These are phyloP conservation scores for Volvox carteri DNA, from an alignment of 163 green algal genomes.

Conservation along the genomic window DNA sequence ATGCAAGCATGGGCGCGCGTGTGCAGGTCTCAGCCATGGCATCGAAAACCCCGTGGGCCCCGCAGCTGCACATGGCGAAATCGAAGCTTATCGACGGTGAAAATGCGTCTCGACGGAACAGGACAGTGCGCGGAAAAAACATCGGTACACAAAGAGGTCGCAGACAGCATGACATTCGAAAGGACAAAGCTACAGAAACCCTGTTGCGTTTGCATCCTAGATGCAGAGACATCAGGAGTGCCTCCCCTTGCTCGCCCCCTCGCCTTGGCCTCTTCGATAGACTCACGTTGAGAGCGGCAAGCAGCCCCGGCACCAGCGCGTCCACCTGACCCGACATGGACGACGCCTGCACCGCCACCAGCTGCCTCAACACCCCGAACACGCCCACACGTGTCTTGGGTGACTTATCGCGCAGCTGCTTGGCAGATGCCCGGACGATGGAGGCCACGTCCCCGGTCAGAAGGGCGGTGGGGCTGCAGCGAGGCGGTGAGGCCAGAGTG, in stretches of 20 bases:
- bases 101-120: no score
- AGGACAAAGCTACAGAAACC: no score
- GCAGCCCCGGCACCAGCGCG: conserved; percentile 79
- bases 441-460: conserved; percentile 76
- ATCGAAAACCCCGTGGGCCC: no score
- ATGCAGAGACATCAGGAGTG: no score
- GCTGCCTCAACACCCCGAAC: conserved; percentile 82
- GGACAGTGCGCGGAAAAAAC: no score
- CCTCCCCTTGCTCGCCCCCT: background rate
- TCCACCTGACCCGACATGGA: conserved; percentile 68
- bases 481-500: no score
- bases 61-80: no score
- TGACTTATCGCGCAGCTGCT: conserved; percentile 83
- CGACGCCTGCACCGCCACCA: conserved; percentile 77
- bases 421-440: conserved; percentile 74
- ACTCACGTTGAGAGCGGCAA: conserved; percentile 62
- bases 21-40: background rate
- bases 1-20: background rate
- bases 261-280: no score
- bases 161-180: no score
- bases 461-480: conserved; percentile 65
- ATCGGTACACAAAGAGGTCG: no score
- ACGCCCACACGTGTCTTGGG: conserved; percentile 85
- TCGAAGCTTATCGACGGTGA: no score
- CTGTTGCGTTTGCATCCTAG: no score